Evolutionary conservation across 345 rosid species (phyloP).

Genomic region (Ricinus communis): DNA sequence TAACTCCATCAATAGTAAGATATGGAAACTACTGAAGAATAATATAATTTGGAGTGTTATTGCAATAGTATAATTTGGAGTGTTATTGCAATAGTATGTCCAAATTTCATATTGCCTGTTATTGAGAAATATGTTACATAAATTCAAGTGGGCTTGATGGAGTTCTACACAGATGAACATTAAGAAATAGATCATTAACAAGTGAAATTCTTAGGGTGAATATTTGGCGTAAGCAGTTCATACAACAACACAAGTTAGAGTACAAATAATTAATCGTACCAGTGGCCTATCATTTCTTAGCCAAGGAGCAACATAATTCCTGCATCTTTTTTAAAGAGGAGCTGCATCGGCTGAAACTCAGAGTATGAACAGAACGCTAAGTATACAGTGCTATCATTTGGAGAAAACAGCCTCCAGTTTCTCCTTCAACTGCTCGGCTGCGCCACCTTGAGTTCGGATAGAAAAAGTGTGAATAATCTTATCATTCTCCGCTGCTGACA

Average conservation of each 20-base stretch:
- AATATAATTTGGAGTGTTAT: no score
- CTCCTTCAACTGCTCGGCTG: slow-evolving; percentile 81
- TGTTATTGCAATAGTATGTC: background rate
- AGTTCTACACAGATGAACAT: background rate
- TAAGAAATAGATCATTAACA: background rate
- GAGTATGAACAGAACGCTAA: slow-evolving; percentile 10
- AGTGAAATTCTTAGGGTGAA: background rate
- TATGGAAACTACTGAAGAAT: no score
- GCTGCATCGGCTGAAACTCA: background rate
- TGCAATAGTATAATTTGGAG: no score
- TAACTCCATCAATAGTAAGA: no score
- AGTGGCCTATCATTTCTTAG: slow-evolving; percentile 13
- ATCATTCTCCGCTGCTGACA: slow-evolving; percentile 53
- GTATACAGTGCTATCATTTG: slow-evolving; percentile 35
- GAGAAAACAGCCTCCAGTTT: slow-evolving; percentile 63
- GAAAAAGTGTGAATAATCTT: slow-evolving; percentile 79
- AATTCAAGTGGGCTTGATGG: background rate
- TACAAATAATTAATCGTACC: slow-evolving; percentile 10
- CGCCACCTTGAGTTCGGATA: slow-evolving; percentile 58
- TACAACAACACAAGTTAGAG: slow-evolving; percentile 9
- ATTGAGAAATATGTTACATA: background rate
- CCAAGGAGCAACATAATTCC: background rate
- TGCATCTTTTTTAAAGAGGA: background rate
- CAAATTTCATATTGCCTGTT: background rate
- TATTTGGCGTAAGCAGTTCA: background rate